Percentiles rank a stretch among this genome's conserved stretches.
phyloP scores from a whole-genome alignment of 257 asterid genomes.

The Marsdenia floribunda region DNA sequence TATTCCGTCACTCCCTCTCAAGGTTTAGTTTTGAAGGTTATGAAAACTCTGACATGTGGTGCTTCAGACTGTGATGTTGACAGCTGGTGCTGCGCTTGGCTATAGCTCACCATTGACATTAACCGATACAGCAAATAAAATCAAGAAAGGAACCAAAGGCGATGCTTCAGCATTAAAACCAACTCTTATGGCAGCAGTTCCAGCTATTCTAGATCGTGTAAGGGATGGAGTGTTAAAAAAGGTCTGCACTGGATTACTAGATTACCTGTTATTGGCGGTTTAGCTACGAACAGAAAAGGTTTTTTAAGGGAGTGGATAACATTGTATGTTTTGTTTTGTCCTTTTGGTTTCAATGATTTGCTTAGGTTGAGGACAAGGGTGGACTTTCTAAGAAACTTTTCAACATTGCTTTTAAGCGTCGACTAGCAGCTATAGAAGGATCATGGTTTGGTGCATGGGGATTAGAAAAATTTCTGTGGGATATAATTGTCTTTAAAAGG shows the following conservation, averaged over 20 bases:
- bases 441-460: slow-evolving; percentile 95
- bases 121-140: slow-evolving; percentile 89
- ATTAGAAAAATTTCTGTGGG: slow-evolving; percentile 64
- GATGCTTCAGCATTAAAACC: slow-evolving; percentile 79
- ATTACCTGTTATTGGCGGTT: neutral
- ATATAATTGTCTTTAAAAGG: slow-evolving; percentile 54
- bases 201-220: slow-evolving; percentile 89
- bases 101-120: slow-evolving; percentile 81
- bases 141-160: slow-evolving; percentile 86
- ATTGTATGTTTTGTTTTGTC: neutral
- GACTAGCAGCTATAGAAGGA: slow-evolving; percentile 72
- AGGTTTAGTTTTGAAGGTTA: slow-evolving; percentile 11
- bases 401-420: slow-evolving; percentile 57
- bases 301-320: slow-evolving; percentile 7
- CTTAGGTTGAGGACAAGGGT: slow-evolving; percentile 82
- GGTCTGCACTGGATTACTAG: slow-evolving; percentile 31
- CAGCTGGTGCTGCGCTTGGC: slow-evolving; percentile 78
- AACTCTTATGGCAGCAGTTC: slow-evolving; percentile 82
- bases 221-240: slow-evolving; percentile 83
- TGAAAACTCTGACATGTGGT: slow-evolving; percentile 22
- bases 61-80: slow-evolving; percentile 68
- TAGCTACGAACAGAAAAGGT: neutral
- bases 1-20: slow-evolving; percentile 16
- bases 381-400: slow-evolving; percentile 74
- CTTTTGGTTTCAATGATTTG: slow-evolving; percentile 14